Conservation (phyloP, 225 moss, liverwort and hornwort species). For the Takakia lepidozioides region DNA sequence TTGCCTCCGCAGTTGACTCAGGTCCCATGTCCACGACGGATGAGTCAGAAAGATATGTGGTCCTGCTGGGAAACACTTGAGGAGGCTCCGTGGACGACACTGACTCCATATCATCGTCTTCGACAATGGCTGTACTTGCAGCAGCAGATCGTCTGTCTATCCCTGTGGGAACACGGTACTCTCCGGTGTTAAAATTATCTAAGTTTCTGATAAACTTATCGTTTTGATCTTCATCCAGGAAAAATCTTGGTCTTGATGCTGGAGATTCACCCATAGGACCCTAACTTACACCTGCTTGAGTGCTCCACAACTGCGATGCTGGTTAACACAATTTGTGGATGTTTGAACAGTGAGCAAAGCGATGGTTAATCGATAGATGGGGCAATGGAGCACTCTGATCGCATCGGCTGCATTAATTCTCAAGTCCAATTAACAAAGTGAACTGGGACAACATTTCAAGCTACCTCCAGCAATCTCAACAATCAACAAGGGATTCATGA, state of each 20-base stretch:
- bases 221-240: conserved; percentile 26
- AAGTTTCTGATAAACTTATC: conserved; percentile 12
- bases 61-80: not conserved
- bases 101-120: conserved; percentile 10
- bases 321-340: no score
- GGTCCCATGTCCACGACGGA: conserved; percentile 10
- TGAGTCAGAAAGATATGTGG: not conserved
- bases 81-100: not conserved
- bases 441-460: no score
- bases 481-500: no score
- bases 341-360: no score
- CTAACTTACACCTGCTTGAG: not conserved
- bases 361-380: no score
- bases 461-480: no score
- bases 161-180: conserved; percentile 9
- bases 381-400: no score
- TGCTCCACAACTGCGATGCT: no score
- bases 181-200: conserved; percentile 8
- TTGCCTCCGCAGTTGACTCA: not conserved
- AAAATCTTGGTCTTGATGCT: conserved; percentile 11
- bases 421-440: no score
- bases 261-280: conserved; percentile 21
- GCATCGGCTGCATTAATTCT: no score
- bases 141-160: conserved; percentile 18
- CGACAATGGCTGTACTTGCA: conserved; percentile 15